Evolutionary conservation across 2,329 filamentous ascomycete genomes (phyloP).

Genomic region (Coniochaeta pulveracea): DNA sequence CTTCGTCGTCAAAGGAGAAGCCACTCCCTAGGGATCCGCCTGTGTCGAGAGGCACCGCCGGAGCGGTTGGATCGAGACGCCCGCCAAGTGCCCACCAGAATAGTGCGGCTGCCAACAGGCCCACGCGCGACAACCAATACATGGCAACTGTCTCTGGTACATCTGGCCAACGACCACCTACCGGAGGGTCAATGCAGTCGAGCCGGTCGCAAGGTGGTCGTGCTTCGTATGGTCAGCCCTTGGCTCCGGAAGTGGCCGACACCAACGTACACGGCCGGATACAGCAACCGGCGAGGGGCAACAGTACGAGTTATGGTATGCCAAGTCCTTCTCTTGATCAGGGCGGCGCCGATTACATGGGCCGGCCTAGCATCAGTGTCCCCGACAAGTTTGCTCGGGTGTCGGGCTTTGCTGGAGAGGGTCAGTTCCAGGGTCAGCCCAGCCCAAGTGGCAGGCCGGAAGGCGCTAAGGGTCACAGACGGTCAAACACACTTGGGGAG

Average conservation of each 20-base stretch:
- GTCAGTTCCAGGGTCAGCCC: conserved; percentile 27
- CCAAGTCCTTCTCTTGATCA: conserved; percentile 53
- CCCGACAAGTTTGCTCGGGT: conserved; percentile 47
- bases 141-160: conserved; percentile 36
- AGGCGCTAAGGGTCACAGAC: conserved; percentile 43
- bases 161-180: conserved; percentile 54
- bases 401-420: conserved; percentile 44
- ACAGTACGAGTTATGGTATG: conserved; percentile 57
- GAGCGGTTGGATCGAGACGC: conserved; percentile 26
- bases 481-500: conserved; percentile 67
- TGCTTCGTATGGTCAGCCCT: conserved; percentile 78
- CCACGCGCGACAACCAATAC: conserved; percentile 35
- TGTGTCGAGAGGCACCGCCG: conserved; percentile 26
- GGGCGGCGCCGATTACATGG: conserved; percentile 33
- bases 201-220: conserved; percentile 50
- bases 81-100: conserved; percentile 37
- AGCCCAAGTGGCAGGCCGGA: not conserved
- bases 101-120: conserved; percentile 26
- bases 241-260: conserved; percentile 73
- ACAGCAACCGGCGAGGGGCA: conserved; percentile 58
- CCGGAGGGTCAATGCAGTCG: conserved; percentile 69
- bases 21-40: conserved; percentile 48
- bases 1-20: conserved; percentile 38
- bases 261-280: conserved; percentile 86
- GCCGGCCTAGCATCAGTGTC: conserved; percentile 50